phyloP scores from a whole-genome alignment of 148 eudicot genomes.

The Cornus suecica region DNA sequence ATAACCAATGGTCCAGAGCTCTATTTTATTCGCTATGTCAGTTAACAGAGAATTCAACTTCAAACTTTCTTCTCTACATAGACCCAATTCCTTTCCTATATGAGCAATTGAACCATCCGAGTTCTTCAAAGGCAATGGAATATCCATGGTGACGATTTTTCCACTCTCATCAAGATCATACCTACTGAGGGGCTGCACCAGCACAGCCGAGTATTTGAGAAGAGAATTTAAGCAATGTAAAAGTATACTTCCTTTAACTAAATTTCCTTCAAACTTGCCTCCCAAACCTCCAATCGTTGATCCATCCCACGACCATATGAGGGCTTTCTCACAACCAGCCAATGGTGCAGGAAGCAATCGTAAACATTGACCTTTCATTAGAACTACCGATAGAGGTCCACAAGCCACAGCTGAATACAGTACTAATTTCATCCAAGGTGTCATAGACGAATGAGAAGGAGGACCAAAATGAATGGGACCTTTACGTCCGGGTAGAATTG shows the following conservation, averaged over 20 bases:
- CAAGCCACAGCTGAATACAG: conserved; percentile 68
- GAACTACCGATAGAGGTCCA: conserved; percentile 90
- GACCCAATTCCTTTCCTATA: conserved; percentile 72
- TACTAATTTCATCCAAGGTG: conserved; percentile 97
- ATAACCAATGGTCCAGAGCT: conserved; percentile 87
- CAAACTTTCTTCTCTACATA: conserved; percentile 45
- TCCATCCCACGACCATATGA: conserved; percentile 98
- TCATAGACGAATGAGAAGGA: conserved; percentile 88
- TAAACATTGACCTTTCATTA: conserved; percentile 92
- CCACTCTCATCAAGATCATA: conserved; percentile 73
- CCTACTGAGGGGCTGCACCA: conserved; percentile 86
- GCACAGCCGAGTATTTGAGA: conserved; percentile 80
- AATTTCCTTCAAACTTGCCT: conserved; percentile 80
- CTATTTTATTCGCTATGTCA: conserved; percentile 57
- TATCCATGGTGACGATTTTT: conserved; percentile 57
- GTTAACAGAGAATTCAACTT: conserved; percentile 55
- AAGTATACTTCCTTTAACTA: conserved; percentile 81
- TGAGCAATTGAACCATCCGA: conserved; percentile 80
- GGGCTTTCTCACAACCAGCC: conserved; percentile 95
- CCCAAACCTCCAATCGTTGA: conserved; percentile 90
- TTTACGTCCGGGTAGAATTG: conserved; percentile 84
- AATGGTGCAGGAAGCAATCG: conserved; percentile 94
- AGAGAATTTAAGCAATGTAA: conserved; percentile 93
- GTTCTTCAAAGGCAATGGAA: conserved; percentile 90
- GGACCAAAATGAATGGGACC: conserved; percentile 98